Evolutionary conservation across 2,329 filamentous ascomycete species (phyloP), one percentile per base, ranked within the genome.

Genomic region (Hymenoscyphus linearis): DNA sequence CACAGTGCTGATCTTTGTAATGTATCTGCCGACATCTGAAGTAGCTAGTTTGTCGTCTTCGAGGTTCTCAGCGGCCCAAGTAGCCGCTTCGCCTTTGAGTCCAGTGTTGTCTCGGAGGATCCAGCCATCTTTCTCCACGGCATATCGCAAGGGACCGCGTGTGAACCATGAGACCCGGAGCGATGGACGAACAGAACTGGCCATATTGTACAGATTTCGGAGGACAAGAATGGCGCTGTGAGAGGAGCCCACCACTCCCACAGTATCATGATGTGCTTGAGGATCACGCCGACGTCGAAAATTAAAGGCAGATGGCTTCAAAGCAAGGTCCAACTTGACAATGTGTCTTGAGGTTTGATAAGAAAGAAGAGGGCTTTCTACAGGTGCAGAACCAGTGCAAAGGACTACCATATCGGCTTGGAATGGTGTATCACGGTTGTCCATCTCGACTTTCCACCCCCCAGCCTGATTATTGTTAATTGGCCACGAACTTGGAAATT

Each of bases 71-170:
- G 78, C 78, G 0, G 85, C 85, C 76, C 84, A 88, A 4, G 78
- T 75, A 0, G 85, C 85, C 0, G 83, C 84, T 40, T 79, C 75
- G 22, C 85, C 85, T 71, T 88, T 87, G 31, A 88, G 76, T 2
- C 85, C 85, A 0, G 85, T 87, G 72, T 87, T 88, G 69, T 88
- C 85, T 59, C 82, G 79, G 27, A 85, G 72, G 62, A 87, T 86
- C 83, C 85, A 87, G 61, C 82, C 83, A 64, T 85, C 83, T 73
- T 78, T 82, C 70, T 80, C 82, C 67, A 83, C 80, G 16, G 85
- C 85, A 64, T 87, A 88, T 26, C 82, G 80, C 10, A 87, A 76
- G 1, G 78, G 73, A 66, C 85, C 81, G n/a, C 85, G 78, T 34
- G 76, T 84, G 72, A 87, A 85, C 85, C 85, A 87, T 67, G 81